A percentile compares a stretch with the other conserved stretches of the same genome.
Conservation (phyloP, 139 green algal species). For the Limnomonas spitsbergensis region DNA sequence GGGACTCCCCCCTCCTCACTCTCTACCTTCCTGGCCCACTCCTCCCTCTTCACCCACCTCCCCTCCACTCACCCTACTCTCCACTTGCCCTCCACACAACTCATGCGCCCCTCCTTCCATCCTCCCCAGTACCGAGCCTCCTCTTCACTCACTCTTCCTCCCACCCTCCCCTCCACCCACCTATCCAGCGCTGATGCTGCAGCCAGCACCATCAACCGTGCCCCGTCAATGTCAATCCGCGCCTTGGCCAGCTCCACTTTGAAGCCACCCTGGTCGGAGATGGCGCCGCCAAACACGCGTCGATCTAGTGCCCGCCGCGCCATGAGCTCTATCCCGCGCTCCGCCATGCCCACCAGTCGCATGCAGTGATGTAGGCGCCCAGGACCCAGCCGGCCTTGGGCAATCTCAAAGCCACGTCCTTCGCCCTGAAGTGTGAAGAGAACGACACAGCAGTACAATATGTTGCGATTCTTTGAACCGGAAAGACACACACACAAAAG, state of each 20-base stretch:
- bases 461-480: too few relatives aligned
- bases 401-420: slow-evolving; percentile 96
- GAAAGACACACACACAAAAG: too few relatives aligned
- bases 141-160: too few relatives aligned
- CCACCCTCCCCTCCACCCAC: too few relatives aligned
- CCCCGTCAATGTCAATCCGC: slow-evolving; percentile 40
- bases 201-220: slow-evolving; percentile 67
- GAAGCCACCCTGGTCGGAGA: slow-evolving; percentile 68
- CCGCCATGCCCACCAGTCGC: slow-evolving; percentile 83
- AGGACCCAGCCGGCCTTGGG: slow-evolving; percentile 90
- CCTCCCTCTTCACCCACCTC: too few relatives aligned
- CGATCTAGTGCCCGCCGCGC: slow-evolving; percentile 47
- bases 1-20: too few relatives aligned
- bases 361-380: slow-evolving; percentile 99
- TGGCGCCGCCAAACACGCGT: slow-evolving; percentile 62
- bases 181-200: slow-evolving; percentile 77
- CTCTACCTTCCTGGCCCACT: too few relatives aligned
- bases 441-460: background rate
- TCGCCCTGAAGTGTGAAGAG: slow-evolving; percentile 52
- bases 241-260: slow-evolving; percentile 50
- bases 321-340: slow-evolving; percentile 76
- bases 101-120: too few relatives aligned
- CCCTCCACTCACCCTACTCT: too few relatives aligned
- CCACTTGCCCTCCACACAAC: too few relatives aligned
- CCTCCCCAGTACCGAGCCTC: too few relatives aligned